Conservation (phyloP, 805 yeast species). For the Zygosaccharomyces gambellarensis region DNA sequence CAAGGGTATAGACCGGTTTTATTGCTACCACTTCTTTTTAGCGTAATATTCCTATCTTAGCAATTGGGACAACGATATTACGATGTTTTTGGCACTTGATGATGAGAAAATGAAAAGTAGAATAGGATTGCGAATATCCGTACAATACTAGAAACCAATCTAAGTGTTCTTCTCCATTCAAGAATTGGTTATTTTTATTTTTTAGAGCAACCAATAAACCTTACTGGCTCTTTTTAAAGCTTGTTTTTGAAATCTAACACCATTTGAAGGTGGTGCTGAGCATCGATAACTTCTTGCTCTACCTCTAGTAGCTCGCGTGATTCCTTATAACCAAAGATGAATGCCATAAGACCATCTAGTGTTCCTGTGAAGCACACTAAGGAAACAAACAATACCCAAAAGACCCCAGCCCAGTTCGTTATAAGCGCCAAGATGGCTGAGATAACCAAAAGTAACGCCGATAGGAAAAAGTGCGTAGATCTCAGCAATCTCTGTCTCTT, state of each 20-base stretch:
- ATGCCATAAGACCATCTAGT: constrained; percentile 72
- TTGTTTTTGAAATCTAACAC: constrained; percentile 10
- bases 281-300: constrained; percentile 55
- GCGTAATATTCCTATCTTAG: neutral
- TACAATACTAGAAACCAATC: neutral
- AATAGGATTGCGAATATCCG: neutral
- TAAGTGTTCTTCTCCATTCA: neutral
- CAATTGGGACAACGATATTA: neutral
- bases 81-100: neutral
- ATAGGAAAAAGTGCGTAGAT: constrained; percentile 53
- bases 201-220: too few relatives aligned
- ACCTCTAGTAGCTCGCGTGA: constrained; percentile 73
- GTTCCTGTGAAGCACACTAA: constrained; percentile 61
- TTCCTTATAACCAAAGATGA: constrained; percentile 77
- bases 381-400: constrained; percentile 54
- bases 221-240: neutral
- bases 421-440: constrained; percentile 54
- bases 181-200: neutral
- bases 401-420: constrained; percentile 66
- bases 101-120: neutral
- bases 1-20: too few relatives aligned
- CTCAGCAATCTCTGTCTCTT: constrained; percentile 63
- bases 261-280: constrained; percentile 12
- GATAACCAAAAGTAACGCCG: constrained; percentile 50
- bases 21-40: neutral